Base-by-base conservation (phyloP, 2,329 filamentous ascomycete species). In the Alternaria triticina region DNA sequence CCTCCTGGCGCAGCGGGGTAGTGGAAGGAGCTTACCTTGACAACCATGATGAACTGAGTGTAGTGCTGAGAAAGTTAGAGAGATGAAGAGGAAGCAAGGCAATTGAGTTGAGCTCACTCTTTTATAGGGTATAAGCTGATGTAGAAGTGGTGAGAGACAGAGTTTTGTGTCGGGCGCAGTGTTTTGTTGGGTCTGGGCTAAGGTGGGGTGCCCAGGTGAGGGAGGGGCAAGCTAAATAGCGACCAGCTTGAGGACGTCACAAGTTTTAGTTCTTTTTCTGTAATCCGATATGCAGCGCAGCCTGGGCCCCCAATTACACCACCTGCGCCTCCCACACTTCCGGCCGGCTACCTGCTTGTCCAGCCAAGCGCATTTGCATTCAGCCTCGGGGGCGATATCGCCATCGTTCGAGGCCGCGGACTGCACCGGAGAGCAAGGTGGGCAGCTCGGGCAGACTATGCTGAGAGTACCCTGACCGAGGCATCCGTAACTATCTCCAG, bases 41-140 rank as follows among this genome's bases (percentile, higher is more conserved):
- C 80, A 70, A 82, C 81, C 82, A 84, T 84, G 74, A 68, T 81
- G 74, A 51, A 66, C 64, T 67, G 59, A 60, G 64, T 70, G 59
- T 68, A 62, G 61, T 72, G 72, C 69, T 73, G 63, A 55, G 54
- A 54, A 64, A 56, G 66, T 74, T 49, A 67, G 65, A 65, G 59
- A 61, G 49, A 58, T 57, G 46, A 47, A 57, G 40, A 47, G 51
- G 64, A 57, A 43, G 54, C 59, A 47, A 52, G 50, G 59, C 22
- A 22, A 44, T 22, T 13, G 45, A 59, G 67, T 57, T 59, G 51
- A 30, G 65, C 67, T 71, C 70, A 67, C 66, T 66, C 60, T 71
- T 68, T 63, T 73, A 69, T 71, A 65, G 57, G 59, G 52, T 70
- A 59, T 54, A 45, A 60, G 65, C 55, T 68, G 67, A 61, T 67